A percentile compares a stretch with the other conserved stretches of the same genome.
Evolutionary conservation across 164 flowering plant genomes (phyloP).

Genomic region (Vitis rotundifolia): DNA sequence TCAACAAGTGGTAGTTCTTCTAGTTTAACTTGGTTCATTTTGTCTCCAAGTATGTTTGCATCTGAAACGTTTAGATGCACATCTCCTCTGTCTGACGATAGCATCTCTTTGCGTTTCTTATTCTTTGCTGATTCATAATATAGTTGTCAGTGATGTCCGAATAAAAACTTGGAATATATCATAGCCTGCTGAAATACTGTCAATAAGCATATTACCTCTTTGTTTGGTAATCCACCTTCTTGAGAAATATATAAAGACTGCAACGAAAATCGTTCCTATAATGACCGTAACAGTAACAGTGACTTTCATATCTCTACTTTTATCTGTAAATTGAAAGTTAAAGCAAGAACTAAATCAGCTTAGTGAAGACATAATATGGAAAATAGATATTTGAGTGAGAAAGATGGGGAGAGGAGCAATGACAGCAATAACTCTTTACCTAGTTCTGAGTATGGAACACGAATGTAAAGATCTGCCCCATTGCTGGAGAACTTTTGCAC

Average conservation of each 20-base stretch:
- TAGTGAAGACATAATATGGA: too few species aligned
- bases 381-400: too few species aligned
- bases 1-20: constrained; percentile 27
- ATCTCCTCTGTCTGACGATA: background rate
- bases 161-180: background rate
- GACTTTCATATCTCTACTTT: background rate
- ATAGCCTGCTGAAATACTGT: background rate
- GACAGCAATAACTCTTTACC: too few species aligned
- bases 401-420: too few species aligned
- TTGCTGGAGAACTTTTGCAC: constrained; percentile 21
- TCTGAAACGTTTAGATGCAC: background rate
- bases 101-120: background rate
- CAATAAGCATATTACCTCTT: constrained; percentile 12
- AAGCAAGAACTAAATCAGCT: background rate
- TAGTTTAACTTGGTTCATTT: constrained; percentile 12
- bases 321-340: background rate
- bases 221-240: constrained; percentile 12
- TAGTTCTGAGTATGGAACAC: constrained; percentile 16
- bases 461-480: constrained; percentile 43
- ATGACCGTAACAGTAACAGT: background rate
- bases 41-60: background rate
- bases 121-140: constrained; percentile 3
- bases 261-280: constrained; percentile 1
- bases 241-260: constrained; percentile 1
- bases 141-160: background rate